phyloP scores from a whole-genome alignment of 1,284 basidiomycete genomes.

The Laetiporus sulphureus region DNA sequence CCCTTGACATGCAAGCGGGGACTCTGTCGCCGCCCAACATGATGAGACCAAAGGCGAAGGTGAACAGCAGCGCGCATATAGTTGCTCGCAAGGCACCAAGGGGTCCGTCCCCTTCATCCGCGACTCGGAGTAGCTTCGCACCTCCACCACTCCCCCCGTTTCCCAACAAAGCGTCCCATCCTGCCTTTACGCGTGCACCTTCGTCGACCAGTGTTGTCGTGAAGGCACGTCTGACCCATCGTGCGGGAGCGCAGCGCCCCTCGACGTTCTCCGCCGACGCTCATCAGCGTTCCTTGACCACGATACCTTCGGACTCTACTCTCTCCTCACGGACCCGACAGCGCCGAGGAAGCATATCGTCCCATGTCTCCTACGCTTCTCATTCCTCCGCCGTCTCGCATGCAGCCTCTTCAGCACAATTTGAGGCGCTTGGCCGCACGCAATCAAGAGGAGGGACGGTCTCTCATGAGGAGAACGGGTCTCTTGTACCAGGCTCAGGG shows the following conservation, averaged over 20 bases:
- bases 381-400: too few species aligned
- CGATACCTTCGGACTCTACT: constrained; percentile 12
- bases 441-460: constrained; percentile 10
- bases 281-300: constrained; percentile 21
- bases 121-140: constrained; percentile 13
- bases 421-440: constrained; percentile 15
- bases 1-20: constrained; percentile 37
- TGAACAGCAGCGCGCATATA: constrained; percentile 47
- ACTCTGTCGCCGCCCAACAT: constrained; percentile 28
- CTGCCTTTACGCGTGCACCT: constrained; percentile 13
- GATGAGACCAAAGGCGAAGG: constrained; percentile 51
- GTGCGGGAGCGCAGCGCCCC: constrained; percentile 21
- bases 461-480: constrained; percentile 18
- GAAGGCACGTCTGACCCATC: constrained; percentile 46
- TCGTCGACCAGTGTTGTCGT: constrained; percentile 33
- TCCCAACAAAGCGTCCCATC: constrained; percentile 32
- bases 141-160: constrained; percentile 32
- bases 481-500: constrained; percentile 7
- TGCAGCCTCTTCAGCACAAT: constrained; percentile 11
- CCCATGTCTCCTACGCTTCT: constrained; percentile 18
- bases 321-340: constrained; percentile 9
- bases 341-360: constrained; percentile 25
- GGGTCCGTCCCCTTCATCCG: constrained; percentile 16
- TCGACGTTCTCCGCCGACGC: constrained; percentile 22
- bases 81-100: constrained; percentile 34